Evolutionary conservation across 345 rosid genomes (phyloP).

Genomic region (Arabis alpina): DNA sequence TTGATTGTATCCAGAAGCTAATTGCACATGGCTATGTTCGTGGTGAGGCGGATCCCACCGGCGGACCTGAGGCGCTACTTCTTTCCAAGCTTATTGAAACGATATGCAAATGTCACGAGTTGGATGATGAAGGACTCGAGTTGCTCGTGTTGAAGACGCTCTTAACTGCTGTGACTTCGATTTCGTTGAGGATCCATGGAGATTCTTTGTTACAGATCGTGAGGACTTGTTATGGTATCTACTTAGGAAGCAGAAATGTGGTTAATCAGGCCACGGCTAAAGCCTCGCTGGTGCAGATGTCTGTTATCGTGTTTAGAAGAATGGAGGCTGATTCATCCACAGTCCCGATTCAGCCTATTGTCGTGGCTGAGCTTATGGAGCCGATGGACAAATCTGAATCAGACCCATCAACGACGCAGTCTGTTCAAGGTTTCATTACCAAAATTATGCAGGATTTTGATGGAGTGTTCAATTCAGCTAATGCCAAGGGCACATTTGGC

Average conservation of each 20-base stretch:
- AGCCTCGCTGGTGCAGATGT: slow-evolving; percentile 95
- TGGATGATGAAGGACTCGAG: slow-evolving; percentile 84
- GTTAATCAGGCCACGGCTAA: slow-evolving; percentile 95
- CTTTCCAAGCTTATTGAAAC: slow-evolving; percentile 72
- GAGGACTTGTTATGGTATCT: slow-evolving; percentile 93
- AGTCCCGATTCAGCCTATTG: slow-evolving; percentile 94
- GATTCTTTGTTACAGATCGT: slow-evolving; percentile 88
- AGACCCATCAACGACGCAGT: slow-evolving; percentile 78
- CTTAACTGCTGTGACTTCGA: slow-evolving; percentile 86
- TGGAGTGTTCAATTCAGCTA: slow-evolving; percentile 62
- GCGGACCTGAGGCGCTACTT: slow-evolving; percentile 68
- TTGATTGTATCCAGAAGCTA: slow-evolving; percentile 89
- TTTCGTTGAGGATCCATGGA: slow-evolving; percentile 85
- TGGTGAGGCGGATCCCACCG: slow-evolving; percentile 95
- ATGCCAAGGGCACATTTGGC: slow-evolving; percentile 54
- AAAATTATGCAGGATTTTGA: slow-evolving; percentile 82
- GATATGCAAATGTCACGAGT: slow-evolving; percentile 81
- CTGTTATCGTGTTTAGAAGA: slow-evolving; percentile 94
- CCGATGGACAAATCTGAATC: slow-evolving; percentile 82
- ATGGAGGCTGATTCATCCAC: slow-evolving; percentile 99
- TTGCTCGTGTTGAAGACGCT: slow-evolving; percentile 77
- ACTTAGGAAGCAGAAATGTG: slow-evolving; percentile 85
- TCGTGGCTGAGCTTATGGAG: slow-evolving; percentile 97
- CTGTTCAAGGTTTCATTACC: slow-evolving; percentile 84
- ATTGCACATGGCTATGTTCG: slow-evolving; percentile 91